phyloP scores from a whole-genome alignment of 2,329 filamentous ascomycete species.

The Myriosclerotinia scirpicola region DNA sequence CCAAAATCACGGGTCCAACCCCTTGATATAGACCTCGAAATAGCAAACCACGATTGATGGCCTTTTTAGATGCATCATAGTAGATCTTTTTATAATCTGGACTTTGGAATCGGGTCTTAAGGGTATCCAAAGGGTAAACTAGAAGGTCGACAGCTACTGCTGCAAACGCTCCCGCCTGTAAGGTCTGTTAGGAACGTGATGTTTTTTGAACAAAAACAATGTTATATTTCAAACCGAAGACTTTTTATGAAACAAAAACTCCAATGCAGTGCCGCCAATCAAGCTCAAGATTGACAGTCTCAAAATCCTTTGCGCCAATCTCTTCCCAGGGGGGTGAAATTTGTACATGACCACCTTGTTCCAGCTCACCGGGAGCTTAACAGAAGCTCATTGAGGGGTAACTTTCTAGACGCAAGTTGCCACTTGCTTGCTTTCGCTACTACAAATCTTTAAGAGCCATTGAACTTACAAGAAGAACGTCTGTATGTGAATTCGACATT shows the following conservation, averaged over 20 bases:
- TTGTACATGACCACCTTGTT: background rate
- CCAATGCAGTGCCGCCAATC: background rate
- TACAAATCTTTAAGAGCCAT: background rate
- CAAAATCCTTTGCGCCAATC: background rate
- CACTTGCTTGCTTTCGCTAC: conserved; percentile 5
- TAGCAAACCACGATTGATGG: conserved; percentile 54
- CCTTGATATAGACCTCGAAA: conserved; percentile 83
- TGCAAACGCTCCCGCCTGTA: conserved; percentile 77
- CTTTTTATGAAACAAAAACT: background rate
- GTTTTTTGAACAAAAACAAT: background rate
- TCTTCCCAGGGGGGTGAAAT: background rate
- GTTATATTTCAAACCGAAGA: background rate
- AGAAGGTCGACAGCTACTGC: conserved; percentile 84
- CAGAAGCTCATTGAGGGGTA: background rate
- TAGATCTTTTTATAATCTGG: conserved; percentile 71
- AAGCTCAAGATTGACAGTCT: background rate
- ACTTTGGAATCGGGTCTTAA: conserved; percentile 84
- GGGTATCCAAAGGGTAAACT: conserved; percentile 75
- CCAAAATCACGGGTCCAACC: conserved; percentile 69
- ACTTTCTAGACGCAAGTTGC: background rate
- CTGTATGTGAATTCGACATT: conserved; percentile 52
- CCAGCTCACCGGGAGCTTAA: background rate
- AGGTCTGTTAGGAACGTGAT: conserved; percentile 2
- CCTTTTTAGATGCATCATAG: conserved; percentile 55
- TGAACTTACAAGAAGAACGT: conserved; percentile 56